Percentiles rank a stretch among this genome's conserved stretches.
These are phyloP conservation scores for Exophiala oligosperma DNA, from an alignment of 2,329 filamentous ascomycete species.

Conservation along the genomic window DNA sequence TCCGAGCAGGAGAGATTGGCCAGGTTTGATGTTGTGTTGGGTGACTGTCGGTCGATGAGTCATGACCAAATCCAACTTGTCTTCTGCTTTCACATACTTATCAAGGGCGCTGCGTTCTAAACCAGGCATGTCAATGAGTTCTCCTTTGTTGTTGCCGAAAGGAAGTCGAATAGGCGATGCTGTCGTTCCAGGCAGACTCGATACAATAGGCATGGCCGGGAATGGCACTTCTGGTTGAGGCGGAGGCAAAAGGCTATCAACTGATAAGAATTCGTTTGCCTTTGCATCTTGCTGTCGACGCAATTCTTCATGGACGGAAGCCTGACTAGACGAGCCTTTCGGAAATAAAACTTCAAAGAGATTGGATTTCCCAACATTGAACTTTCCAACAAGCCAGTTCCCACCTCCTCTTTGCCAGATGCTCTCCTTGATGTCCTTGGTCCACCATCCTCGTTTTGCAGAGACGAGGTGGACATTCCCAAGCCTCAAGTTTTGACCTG, in stretches of 20 bases:
- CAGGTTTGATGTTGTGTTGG: conserved; percentile 70
- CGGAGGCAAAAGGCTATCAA: conserved; percentile 69
- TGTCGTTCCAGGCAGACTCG: conserved; percentile 85
- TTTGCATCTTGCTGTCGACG: conserved; percentile 33
- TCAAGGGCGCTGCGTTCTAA: conserved; percentile 74
- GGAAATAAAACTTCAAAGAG: conserved; percentile 87
- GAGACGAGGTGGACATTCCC: conserved; percentile 88
- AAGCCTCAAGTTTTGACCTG: conserved; percentile 70
- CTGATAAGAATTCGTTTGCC: conserved; percentile 25
- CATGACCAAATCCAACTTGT: conserved; percentile 74
- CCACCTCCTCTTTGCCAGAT: conserved; percentile 82
- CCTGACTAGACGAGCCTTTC: conserved; percentile 62
- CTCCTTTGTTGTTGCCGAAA: conserved; percentile 77
- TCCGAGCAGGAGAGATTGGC: conserved; percentile 79
- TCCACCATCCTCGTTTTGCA: conserved; percentile 87
- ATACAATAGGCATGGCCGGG: conserved; percentile 83
- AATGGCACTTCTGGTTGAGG: conserved; percentile 70
- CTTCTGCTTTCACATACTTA: conserved; percentile 65
- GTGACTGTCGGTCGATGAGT: conserved; percentile 70
- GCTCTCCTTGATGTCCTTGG: conserved; percentile 77
- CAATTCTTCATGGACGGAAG: conserved; percentile 34
- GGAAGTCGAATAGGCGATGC: conserved; percentile 92
- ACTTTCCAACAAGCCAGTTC: conserved; percentile 96
- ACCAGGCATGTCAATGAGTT: conserved; percentile 90
- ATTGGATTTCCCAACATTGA: conserved; percentile 94